Evolutionary conservation across 805 yeast genomes (phyloP).

Genomic region (Ogataea pilisensis): DNA sequence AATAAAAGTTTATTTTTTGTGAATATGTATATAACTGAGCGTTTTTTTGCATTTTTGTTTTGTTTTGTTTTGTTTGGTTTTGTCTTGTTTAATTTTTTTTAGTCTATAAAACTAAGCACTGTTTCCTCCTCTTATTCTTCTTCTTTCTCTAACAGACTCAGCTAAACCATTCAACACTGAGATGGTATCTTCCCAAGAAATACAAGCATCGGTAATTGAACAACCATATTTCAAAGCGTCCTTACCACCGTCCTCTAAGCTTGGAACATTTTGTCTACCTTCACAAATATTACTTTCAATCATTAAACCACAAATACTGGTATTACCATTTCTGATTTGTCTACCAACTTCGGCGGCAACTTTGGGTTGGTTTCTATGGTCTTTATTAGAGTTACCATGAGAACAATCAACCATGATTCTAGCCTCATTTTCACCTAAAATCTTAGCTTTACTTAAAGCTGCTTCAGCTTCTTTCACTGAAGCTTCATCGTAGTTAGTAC

Average conservation of each 20-base stretch:
- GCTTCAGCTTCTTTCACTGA: constrained; percentile 73
- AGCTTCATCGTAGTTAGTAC: constrained; percentile 85
- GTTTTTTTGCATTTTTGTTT: no score
- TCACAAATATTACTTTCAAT: constrained; percentile 88
- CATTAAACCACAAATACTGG: constrained; percentile 87
- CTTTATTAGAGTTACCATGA: constrained; percentile 94
- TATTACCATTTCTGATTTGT: constrained; percentile 74
- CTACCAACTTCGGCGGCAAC: constrained; percentile 77
- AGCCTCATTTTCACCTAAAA: constrained; percentile 44
- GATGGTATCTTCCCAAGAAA: constrained; percentile 83
- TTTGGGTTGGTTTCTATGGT: constrained; percentile 91
- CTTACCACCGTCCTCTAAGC: constrained; percentile 63
- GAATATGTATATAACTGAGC: no score
- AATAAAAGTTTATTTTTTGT: no score
- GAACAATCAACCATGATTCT: constrained; percentile 97
- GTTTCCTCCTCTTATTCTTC: constrained; percentile 35
- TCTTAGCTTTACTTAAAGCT: constrained; percentile 44
- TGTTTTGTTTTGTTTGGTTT: background rate
- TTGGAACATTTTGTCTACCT: constrained; percentile 90
- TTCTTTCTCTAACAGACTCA: constrained; percentile 75
- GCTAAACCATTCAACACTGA: constrained; percentile 67
- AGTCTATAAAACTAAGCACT: background rate
- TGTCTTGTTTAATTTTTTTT: background rate
- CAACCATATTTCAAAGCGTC: constrained; percentile 81
- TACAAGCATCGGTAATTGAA: constrained; percentile 97